Evolutionary conservation across 768 basidiomycete species (phyloP), one percentile per base, ranked within the genome.

Genomic region (Kwoniella dejecticola): DNA sequence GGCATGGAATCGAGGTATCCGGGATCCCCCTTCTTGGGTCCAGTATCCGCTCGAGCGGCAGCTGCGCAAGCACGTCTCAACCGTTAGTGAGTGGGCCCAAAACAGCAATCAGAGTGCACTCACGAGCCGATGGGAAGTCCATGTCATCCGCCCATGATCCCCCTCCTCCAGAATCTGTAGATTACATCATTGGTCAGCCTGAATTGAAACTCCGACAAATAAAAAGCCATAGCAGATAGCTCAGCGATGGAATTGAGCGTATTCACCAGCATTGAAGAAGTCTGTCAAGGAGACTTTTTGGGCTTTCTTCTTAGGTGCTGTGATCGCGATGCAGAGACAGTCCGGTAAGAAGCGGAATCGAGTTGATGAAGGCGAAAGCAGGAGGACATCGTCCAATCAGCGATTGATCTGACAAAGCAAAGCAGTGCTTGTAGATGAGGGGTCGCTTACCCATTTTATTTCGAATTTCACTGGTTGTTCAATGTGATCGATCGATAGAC

Each of bases 91-190:
- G 63, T 47, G n/a, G 5, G 15, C 47, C 29, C 30, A 27, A 24
- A 27, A 30, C 5, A 53, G 31, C 26, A 19, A 23, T 17, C 21
- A 8, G 23, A 29, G 19, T 55, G 8, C 5, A 83, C 93, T 82
- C 82, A 98, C 95, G 95, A 75, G 91, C 94, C 70, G 86, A 89
- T 26, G 95, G 95, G 64, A 98, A 84, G 68, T 96, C 94, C 91
- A 97, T 93, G 80, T 98, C 96, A 78, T 98, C 96, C 6, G 96
- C 96, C 96, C 96, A 99, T 76, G 91, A 94, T 73, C 92, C 95
- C 53, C 90, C 81, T 54, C 87, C 91, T 92, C 57, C 30, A 60
- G 27, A 21, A 15, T 11, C 19, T 7, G 24, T 50, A 1, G n/a
- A 44, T 15, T 4, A 31, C 15, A 52, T 52, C 7, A 23, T 11